Conservation (phyloP, 2,329 filamentous ascomycete species). For the Emydomyces testavorans region DNA sequence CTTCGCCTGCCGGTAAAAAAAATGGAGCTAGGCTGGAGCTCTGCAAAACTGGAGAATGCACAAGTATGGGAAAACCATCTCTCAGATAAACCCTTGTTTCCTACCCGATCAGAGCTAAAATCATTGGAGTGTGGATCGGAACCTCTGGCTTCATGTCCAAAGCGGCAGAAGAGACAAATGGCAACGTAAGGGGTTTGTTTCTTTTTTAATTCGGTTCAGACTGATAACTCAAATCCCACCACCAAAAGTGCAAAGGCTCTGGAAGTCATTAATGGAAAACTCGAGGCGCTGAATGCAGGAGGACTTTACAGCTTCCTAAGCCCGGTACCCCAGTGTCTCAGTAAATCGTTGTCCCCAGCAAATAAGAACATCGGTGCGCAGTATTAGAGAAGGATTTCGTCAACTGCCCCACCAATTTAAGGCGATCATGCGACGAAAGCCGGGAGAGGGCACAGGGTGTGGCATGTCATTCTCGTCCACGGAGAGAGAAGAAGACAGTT, state of each 20-base stretch:
- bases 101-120: constrained; percentile 9
- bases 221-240: too few relatives aligned
- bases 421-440: too few relatives aligned
- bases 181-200: too few relatives aligned
- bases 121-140: background rate
- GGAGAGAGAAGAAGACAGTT: background rate
- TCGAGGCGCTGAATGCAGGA: background rate
- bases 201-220: too few relatives aligned
- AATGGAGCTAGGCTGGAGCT: background rate
- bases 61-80: background rate
- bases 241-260: too few relatives aligned
- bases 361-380: too few relatives aligned
- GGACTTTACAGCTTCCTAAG: too few relatives aligned
- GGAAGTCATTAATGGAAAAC: too few relatives aligned
- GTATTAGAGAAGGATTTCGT: too few relatives aligned
- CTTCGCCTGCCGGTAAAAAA: background rate
- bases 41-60: background rate
- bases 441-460: background rate
- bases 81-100: constrained; percentile 10
- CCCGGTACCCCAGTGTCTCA: too few relatives aligned
- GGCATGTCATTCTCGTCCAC: background rate
- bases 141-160: background rate
- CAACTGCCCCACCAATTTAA: too few relatives aligned
- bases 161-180: background rate
- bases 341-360: too few relatives aligned